A percentile compares a stretch with the other conserved stretches of the same genome.
Evolutionary conservation across 1,139 yeast genomes (phyloP).

Genomic region (Yamadazyma trypodendri): DNA sequence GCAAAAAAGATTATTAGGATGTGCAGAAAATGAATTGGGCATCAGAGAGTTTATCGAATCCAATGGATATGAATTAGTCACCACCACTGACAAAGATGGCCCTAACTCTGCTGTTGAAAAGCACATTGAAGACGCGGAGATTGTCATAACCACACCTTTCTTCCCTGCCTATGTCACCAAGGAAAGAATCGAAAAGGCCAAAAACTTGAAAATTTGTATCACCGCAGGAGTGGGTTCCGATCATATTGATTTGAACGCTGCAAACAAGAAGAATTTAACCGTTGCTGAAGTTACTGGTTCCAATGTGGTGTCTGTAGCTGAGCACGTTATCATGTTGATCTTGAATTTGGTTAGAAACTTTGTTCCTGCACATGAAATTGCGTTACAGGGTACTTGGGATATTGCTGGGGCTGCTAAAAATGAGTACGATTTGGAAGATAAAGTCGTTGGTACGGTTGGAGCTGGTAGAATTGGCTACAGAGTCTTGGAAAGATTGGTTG

Average conservation of each 20-base stretch:
- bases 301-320: constrained; percentile 78
- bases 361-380: constrained; percentile 75
- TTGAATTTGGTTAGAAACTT: constrained; percentile 72
- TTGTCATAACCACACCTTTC: constrained; percentile 80
- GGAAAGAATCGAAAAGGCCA: constrained; percentile 67
- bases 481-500: constrained; percentile 67
- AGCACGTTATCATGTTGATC: constrained; percentile 76
- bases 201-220: constrained; percentile 67
- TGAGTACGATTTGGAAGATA: constrained; percentile 73
- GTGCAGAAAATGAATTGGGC: constrained; percentile 76
- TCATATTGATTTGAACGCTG: constrained; percentile 73
- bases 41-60: constrained; percentile 61
- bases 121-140: constrained; percentile 68
- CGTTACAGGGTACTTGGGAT: constrained; percentile 64
- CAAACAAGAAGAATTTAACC: constrained; percentile 60
- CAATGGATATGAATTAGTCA: constrained; percentile 65
- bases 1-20: constrained; percentile 63
- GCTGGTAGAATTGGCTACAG: constrained; percentile 83
- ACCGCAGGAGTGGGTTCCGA: constrained; percentile 90
- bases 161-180: constrained; percentile 76
- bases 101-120: constrained; percentile 55
- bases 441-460: constrained; percentile 76
- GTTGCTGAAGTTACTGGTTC: constrained; percentile 84
- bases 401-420: constrained; percentile 77
- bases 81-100: constrained; percentile 67